Conservation (phyloP, 2,329 filamentous ascomycete species). For the Sporothrix mexicana region DNA sequence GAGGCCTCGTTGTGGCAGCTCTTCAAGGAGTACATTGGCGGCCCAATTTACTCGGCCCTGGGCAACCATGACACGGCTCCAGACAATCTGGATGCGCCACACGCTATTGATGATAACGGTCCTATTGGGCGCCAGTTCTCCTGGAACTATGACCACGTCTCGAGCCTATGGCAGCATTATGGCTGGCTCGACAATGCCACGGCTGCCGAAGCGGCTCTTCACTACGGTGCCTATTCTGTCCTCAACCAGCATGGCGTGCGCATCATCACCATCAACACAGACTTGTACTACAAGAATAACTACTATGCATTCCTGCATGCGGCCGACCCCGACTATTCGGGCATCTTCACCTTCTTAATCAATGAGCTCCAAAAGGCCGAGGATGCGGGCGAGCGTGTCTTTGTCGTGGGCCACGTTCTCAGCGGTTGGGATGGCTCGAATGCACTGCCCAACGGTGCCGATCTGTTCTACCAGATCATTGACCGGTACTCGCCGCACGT, state of each 20-base stretch:
- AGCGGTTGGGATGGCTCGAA: conserved; percentile 57
- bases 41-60: conserved; percentile 61
- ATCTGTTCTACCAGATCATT: conserved; percentile 57
- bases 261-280: conserved; percentile 65
- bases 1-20: conserved; percentile 60
- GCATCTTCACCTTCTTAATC: conserved; percentile 60
- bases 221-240: conserved; percentile 60
- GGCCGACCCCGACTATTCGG: conserved; percentile 57
- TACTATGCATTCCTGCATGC: conserved; percentile 60
- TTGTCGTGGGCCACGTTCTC: conserved; percentile 64
- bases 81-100: conserved; percentile 58
- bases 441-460: conserved; percentile 53
- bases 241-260: conserved; percentile 55
- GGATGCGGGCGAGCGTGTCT: conserved; percentile 57
- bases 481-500: conserved; percentile 58
- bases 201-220: conserved; percentile 47
- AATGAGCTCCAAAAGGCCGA: conserved; percentile 60
- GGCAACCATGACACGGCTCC: conserved; percentile 65
- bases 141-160: conserved; percentile 60
- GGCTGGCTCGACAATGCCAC: conserved; percentile 53
- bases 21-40: conserved; percentile 61
- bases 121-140: conserved; percentile 58
- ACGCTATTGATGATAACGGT: conserved; percentile 49
- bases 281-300: conserved; percentile 65
- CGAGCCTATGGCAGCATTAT: conserved; percentile 56